Percentiles rank a stretch among this genome's conserved stretches.
Conservation (phyloP, 345 rosid species). For the Laguncularia racemosa region DNA sequence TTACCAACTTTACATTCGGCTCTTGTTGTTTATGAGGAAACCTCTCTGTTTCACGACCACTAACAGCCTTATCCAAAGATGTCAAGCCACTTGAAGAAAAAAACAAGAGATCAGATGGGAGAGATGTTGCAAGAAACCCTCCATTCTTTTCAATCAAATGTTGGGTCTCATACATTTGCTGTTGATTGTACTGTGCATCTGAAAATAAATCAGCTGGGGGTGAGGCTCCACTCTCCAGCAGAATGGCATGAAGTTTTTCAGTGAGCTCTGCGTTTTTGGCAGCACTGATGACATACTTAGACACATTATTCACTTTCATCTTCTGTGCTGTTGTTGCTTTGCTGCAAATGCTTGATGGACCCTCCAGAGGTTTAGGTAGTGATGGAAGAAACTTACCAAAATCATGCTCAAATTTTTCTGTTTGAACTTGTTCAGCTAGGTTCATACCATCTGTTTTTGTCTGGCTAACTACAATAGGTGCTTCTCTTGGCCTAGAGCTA, state of each 20-base stretch:
- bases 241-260: conserved; percentile 80
- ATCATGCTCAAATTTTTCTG: conserved; percentile 57
- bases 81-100: neutral
- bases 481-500: conserved; percentile 22
- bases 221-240: conserved; percentile 85
- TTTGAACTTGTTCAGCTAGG: conserved; percentile 38
- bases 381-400: conserved; percentile 55
- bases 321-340: conserved; percentile 58
- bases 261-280: conserved; percentile 95
- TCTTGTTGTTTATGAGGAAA: conserved; percentile 30
- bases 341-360: conserved; percentile 28
- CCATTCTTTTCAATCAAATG: conserved; percentile 12
- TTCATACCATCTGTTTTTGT: conserved; percentile 23
- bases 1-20: conserved; percentile 22
- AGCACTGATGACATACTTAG: conserved; percentile 79
- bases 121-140: neutral
- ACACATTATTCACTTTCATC: conserved; percentile 78
- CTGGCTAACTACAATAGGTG: conserved; percentile 25
- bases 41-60: conserved; percentile 21
- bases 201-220: conserved; percentile 80
- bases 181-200: conserved; percentile 38
- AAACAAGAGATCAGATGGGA: conserved; percentile 11
- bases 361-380: conserved; percentile 31
- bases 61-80: conserved; percentile 12
- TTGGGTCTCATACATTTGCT: conserved; percentile 25